Percentiles rank a stretch among this genome's conserved stretches.
phyloP scores from a whole-genome alignment of 345 rosid species.

The Diplotaxis tenuifolia region DNA sequence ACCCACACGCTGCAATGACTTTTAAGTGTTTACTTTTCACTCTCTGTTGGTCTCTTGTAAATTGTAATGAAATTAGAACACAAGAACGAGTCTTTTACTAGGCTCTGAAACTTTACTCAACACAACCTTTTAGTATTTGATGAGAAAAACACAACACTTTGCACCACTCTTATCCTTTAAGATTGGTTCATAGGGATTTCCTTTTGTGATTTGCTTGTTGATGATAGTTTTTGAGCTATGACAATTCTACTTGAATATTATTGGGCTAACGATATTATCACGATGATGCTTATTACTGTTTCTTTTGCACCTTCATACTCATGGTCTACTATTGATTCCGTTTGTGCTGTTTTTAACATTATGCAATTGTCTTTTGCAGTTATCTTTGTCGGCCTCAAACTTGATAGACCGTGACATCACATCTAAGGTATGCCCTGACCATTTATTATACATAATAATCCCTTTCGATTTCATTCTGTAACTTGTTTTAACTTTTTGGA shows the following conservation, averaged over 20 bases:
- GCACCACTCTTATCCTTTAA: background rate
- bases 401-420: conserved; percentile 67
- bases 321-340: background rate
- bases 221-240: background rate
- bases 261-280: background rate
- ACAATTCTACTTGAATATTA: background rate
- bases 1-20: background rate
- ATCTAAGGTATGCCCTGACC: conserved; percentile 57
- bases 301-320: background rate
- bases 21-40: background rate
- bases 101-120: background rate
- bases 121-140: background rate
- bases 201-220: background rate
- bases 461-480: no score
- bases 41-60: background rate
- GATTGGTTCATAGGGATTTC: background rate
- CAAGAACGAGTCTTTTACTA: background rate
- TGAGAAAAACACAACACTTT: background rate
- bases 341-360: conserved; percentile 4
- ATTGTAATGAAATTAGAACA: background rate
- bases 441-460: no score
- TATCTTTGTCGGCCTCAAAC: conserved; percentile 67
- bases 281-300: background rate
- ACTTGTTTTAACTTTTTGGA: background rate
- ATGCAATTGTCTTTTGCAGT: conserved; percentile 43